A percentile compares a stretch with the other conserved stretches of the same genome.
phyloP scores from a whole-genome alignment of 73 alveolate species.

The Tetrahymena malaccensis region DNA sequence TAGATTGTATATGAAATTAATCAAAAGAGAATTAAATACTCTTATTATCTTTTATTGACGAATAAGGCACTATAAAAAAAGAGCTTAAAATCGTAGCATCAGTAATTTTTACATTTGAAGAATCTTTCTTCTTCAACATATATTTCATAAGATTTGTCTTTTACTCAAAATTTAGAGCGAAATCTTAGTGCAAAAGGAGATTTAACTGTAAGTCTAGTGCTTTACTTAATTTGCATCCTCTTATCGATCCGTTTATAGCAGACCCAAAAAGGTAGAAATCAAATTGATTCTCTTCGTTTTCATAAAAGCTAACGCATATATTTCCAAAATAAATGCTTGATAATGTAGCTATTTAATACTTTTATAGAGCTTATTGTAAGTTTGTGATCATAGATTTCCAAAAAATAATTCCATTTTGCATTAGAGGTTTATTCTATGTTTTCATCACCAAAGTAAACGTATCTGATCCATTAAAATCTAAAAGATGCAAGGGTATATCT shows the following conservation, averaged over 20 bases:
- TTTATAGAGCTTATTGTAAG: background rate
- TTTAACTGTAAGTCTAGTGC: background rate
- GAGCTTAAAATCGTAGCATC: background rate
- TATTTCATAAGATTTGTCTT: background rate
- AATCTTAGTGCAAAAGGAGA: background rate
- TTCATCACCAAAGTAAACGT: background rate
- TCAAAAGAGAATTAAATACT: background rate
- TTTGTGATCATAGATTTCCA: background rate
- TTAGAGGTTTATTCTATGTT: background rate
- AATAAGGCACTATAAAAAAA: background rate
- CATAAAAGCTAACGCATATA: background rate
- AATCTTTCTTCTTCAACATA: background rate
- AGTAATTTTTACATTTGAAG: background rate
- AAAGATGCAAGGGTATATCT: background rate
- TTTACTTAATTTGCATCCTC: background rate
- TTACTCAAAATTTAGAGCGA: background rate
- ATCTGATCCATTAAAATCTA: background rate
- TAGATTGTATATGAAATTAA: too few relatives aligned
- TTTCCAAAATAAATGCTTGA: background rate
- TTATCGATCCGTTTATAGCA: background rate
- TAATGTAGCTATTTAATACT: background rate
- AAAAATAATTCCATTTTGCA: background rate
- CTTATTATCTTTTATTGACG: background rate
- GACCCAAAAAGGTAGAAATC: background rate
- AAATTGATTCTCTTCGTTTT: background rate